A percentile compares a stretch with the other conserved stretches of the same genome.
phyloP scores from a whole-genome alignment of 441 rosid species.

The Syzygium syzygioides region DNA sequence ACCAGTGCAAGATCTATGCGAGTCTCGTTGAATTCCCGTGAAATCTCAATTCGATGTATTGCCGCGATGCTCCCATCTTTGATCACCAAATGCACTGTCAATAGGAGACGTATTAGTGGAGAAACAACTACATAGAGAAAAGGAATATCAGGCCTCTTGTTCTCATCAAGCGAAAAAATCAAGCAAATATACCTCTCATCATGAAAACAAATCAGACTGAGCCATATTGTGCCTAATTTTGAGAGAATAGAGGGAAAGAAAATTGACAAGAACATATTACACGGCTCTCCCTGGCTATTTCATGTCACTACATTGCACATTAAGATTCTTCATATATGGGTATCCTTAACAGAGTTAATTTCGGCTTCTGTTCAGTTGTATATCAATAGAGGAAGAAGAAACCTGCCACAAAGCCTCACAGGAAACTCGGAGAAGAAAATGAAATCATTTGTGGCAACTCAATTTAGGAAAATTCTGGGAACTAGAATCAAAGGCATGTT shows the following conservation, averaged over 20 bases:
- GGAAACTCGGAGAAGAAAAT: not conserved
- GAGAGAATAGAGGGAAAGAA: not conserved
- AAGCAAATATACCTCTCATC: not conserved
- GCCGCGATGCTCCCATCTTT: conserved; percentile 36
- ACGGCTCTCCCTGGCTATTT: not conserved
- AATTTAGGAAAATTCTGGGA: not conserved
- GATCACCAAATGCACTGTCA: conserved; percentile 25
- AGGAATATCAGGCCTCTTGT: not conserved
- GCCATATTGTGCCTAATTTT: not conserved
- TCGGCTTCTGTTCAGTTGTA: not conserved
- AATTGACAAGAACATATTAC: not conserved
- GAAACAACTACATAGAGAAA: not conserved
- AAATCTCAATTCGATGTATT: conserved; percentile 20
- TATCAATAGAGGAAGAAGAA: not conserved
- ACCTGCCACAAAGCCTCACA: not conserved
- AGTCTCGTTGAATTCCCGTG: conserved; percentile 17
- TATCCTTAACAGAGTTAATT: not conserved
- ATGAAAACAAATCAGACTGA: not conserved
- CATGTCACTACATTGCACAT: not conserved
- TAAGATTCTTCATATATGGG: not conserved
- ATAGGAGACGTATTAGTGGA: not conserved
- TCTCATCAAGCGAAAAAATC: not conserved
- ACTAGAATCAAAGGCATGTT: not conserved
- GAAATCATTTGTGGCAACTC: not conserved
- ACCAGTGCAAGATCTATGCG: conserved; percentile 35